Evolutionary conservation across 495 filamentous ascomycete genomes (phyloP).

Genomic region (Bacidia gigantensis): DNA sequence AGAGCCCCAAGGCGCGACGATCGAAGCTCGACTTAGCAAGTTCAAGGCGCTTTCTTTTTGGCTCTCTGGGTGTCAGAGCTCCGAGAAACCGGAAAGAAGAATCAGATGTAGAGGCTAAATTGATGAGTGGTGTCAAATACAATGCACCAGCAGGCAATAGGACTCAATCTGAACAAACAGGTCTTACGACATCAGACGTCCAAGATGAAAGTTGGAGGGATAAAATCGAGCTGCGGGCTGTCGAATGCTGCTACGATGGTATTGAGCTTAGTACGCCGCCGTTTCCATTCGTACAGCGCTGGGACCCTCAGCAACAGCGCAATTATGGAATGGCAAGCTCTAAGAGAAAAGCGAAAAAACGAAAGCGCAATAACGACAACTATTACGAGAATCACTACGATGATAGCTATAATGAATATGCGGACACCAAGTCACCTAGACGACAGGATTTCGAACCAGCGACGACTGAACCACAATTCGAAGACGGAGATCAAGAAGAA

Average conservation of each 20-base stretch:
- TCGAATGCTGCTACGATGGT: conserved; percentile 70
- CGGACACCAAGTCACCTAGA: not conserved
- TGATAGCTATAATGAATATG: conserved; percentile 2
- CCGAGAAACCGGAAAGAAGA: conserved; percentile 58
- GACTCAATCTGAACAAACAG: conserved; percentile 17
- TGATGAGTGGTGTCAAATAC: conserved; percentile 25
- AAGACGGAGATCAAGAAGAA: not conserved
- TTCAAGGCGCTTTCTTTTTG: conserved; percentile 54
- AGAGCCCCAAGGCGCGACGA: conserved; percentile 28
- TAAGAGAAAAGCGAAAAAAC: conserved; percentile 40
- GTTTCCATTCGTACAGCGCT: conserved; percentile 82
- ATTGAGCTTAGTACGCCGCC: conserved; percentile 63
- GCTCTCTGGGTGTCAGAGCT: conserved; percentile 52
- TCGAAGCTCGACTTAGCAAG: conserved; percentile 49
- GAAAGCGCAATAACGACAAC: conserved; percentile 27
- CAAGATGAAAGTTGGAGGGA: conserved; percentile 48
- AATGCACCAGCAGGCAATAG: conserved; percentile 14
- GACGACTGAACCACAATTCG: not conserved
- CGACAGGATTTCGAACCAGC: not conserved
- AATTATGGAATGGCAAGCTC: conserved; percentile 28
- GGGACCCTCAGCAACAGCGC: conserved; percentile 60
- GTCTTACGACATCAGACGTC: conserved; percentile 17
- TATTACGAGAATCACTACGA: conserved; percentile 22
- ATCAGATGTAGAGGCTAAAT: conserved; percentile 42
- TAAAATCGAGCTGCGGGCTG: conserved; percentile 57